These are phyloP conservation scores for Cenchrus purpureus DNA, from an alignment of 176 grass and related monocot species.

Conservation along the genomic window DNA sequence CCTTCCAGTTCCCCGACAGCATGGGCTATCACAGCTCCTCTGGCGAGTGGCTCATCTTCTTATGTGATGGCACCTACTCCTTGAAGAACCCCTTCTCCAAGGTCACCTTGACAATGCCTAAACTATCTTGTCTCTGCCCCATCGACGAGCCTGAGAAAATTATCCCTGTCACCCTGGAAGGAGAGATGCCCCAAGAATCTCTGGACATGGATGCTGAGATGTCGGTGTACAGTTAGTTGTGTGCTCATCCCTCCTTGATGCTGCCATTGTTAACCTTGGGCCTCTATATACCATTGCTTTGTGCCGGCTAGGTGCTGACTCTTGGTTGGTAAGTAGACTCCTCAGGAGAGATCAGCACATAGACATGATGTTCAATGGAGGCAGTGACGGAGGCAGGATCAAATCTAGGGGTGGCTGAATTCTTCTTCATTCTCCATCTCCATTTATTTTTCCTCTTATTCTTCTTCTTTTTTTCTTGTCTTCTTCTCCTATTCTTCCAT, in stretches of 20 bases:
- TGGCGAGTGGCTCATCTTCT: slow-evolving; percentile 14
- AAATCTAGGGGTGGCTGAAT: no score
- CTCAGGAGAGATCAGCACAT: neutral
- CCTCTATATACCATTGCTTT: neutral
- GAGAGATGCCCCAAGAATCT: neutral
- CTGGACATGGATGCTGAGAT: neutral
- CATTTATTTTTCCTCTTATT: no score
- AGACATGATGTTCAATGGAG: neutral
- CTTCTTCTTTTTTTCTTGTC: no score
- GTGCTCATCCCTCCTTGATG: neutral
- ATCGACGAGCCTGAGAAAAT: neutral
- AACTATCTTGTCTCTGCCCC: neutral
- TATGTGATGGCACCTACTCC: neutral
- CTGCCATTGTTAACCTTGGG: neutral
- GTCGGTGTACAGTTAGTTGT: neutral
- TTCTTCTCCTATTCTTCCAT: no score
- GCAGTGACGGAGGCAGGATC: no score
- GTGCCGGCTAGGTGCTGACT: neutral
- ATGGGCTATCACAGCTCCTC: slow-evolving; percentile 11
- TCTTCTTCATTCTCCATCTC: no score
- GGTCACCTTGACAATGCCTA: neutral
- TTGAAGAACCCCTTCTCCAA: slow-evolving; percentile 5
- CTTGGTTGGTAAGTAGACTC: neutral
- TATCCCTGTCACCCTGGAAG: neutral
- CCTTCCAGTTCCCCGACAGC: neutral